Percentiles rank a stretch among this genome's conserved stretches.
Conservation (phyloP, 257 asterid species). For the Handroanthus guayacan region DNA sequence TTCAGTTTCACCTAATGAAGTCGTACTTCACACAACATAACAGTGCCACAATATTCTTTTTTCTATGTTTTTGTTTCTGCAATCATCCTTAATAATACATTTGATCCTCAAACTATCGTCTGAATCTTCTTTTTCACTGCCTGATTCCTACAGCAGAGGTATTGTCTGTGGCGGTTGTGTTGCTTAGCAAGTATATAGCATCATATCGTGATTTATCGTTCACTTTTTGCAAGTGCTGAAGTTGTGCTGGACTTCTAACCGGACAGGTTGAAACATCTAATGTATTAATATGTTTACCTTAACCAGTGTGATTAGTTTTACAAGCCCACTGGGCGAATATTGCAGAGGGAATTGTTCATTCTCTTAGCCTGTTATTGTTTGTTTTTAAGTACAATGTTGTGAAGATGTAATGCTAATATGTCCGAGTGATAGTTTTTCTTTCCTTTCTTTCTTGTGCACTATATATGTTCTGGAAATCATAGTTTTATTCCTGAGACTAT, state of each 20-base stretch:
- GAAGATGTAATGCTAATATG: neutral
- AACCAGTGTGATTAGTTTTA: neutral
- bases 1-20: neutral
- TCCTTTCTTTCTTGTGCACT: neutral
- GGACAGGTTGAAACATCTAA: neutral
- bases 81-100: neutral
- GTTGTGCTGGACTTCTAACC: constrained; percentile 22
- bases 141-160: constrained; percentile 53
- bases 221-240: neutral
- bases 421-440: constrained; percentile 13
- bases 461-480: neutral
- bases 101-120: neutral
- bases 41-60: no score
- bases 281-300: constrained; percentile 18
- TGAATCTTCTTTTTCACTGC: neutral
- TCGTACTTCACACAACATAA: neutral
- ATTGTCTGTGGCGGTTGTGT: constrained; percentile 81
- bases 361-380: constrained; percentile 41
- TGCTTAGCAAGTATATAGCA: constrained; percentile 42
- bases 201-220: no score
- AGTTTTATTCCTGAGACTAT: neutral
- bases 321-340: constrained; percentile 8
- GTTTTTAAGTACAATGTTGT: neutral
- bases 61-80: neutral
- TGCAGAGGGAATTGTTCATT: constrained; percentile 59